Conservation (phyloP, 148 eudicot species). For the Suaeda aralocaspica region DNA sequence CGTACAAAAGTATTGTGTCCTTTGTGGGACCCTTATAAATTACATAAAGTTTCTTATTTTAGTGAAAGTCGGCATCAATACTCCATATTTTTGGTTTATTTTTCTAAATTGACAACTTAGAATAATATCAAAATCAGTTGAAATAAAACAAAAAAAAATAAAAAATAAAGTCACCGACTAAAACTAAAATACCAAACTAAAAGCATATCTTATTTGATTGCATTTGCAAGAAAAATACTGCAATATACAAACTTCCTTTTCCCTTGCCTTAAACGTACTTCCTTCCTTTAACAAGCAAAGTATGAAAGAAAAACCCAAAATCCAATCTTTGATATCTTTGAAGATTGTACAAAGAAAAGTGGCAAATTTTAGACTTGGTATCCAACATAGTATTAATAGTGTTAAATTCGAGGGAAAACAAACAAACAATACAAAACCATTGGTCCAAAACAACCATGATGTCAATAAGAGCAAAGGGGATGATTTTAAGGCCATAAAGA, state of each 20-base stretch:
- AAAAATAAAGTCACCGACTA: constrained; percentile 11
- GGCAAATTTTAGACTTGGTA: constrained; percentile 43
- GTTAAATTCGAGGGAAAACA: constrained; percentile 33
- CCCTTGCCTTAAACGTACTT: constrained; percentile 18
- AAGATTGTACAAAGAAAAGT: constrained; percentile 84
- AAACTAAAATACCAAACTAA: constrained; percentile 19
- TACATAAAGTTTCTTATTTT: neutral
- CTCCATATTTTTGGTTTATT: constrained; percentile 12
- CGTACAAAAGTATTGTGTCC: constrained; percentile 3
- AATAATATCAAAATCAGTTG: constrained; percentile 18
- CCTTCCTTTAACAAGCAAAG: constrained; percentile 7
- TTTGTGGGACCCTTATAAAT: constrained; percentile 7
- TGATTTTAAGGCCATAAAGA: constrained; percentile 49
- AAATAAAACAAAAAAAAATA: constrained; percentile 25
- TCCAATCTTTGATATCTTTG: constrained; percentile 26
- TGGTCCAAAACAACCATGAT: constrained; percentile 29
- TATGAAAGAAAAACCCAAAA: constrained; percentile 29
- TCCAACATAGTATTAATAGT: constrained; percentile 34
- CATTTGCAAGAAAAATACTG: neutral
- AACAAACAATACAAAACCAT: constrained; percentile 31
- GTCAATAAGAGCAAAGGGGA: constrained; percentile 37
- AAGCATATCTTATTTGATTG: constrained; percentile 13
- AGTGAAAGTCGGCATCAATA: constrained; percentile 20
- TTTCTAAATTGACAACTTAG: constrained; percentile 18
- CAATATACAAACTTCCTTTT: constrained; percentile 1